phyloP scores from a whole-genome alignment of 768 basidiomycete genomes.

The Phylloporus scabripes region DNA sequence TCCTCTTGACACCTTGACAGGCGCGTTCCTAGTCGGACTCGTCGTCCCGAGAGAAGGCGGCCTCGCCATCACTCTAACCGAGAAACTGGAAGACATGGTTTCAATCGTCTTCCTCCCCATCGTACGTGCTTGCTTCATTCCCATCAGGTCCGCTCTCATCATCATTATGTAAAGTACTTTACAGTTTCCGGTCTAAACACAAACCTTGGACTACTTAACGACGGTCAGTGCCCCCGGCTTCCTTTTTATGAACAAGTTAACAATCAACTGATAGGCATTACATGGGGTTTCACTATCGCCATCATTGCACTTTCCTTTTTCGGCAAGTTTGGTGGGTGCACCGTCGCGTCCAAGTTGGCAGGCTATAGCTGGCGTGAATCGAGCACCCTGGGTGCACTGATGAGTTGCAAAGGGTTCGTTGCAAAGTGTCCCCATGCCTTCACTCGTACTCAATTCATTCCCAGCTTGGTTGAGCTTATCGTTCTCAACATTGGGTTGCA shows the following conservation, averaged over 20 bases:
- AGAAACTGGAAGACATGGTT: slow-evolving; percentile 96
- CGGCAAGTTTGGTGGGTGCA: slow-evolving; percentile 89
- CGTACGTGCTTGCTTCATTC: slow-evolving; percentile 32
- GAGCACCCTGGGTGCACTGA: slow-evolving; percentile 80
- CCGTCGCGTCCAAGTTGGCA: slow-evolving; percentile 55
- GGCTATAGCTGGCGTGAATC: slow-evolving; percentile 81
- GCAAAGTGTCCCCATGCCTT: too few species aligned
- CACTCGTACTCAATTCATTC: too few species aligned
- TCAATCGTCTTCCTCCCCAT: slow-evolving; percentile 84
- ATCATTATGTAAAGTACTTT: slow-evolving; percentile 61
- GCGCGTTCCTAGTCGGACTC: slow-evolving; percentile 76
- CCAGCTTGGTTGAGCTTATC: slow-evolving; percentile 84
- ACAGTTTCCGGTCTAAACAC: slow-evolving; percentile 89
- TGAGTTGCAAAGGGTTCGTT: slow-evolving; percentile 94
- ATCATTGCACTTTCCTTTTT: slow-evolving; percentile 73
- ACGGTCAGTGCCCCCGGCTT: slow-evolving; percentile 40
- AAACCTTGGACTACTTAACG: slow-evolving; percentile 75
- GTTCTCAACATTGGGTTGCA: slow-evolving; percentile 91
- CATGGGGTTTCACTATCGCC: slow-evolving; percentile 85
- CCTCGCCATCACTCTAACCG: slow-evolving; percentile 80
- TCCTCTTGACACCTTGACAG: slow-evolving; percentile 27
- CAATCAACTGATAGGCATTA: slow-evolving; percentile 43
- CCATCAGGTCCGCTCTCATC: background rate
- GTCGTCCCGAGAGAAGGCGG: slow-evolving; percentile 86
- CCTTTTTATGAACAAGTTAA: background rate